Base-by-base conservation (phyloP, 768 basidiomycete genomes). In the Wakefieldia striispora region DNA sequence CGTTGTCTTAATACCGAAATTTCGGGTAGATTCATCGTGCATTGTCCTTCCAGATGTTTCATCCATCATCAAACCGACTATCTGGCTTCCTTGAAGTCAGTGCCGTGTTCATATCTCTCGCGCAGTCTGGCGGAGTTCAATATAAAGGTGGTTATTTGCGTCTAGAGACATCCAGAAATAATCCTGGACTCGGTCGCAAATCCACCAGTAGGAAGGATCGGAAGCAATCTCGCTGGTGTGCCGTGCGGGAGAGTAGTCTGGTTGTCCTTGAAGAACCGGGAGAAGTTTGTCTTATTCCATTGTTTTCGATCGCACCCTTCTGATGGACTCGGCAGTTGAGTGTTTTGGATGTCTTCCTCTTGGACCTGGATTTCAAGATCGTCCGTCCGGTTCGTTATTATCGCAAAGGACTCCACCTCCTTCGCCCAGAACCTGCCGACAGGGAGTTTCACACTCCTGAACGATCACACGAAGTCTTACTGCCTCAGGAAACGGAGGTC, bases 341-440 rank as follows among this genome's bases (percentile, higher is more conserved):
- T n/a, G 72, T 97, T 34, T 91, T 88, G 82, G 95, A 98, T 51
- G 94, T 97, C 12, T 95, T 99, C 70, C 75, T 97, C 35, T 72
- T 98, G 44, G 95, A 98, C 64, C 70, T 80, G 1, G 87, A 93
- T 62, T 98, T 99, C 63, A 75, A 77, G 44, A 92, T 98, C 46
- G 84, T 93, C 61, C 82, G 91, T n/a, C 95, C 95, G 2, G 86
- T 82, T 62, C 79, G 95, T 31, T 88, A 88, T 57, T 93, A 94
- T 62, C 84, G 94, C 14, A 87, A 91, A 59, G 90, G 91, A 5
- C 70, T 97, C 26, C 82, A 83, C 55, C 70, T 94, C 19, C 66
- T 87, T 51, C 79, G 81, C 48, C 66, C 70, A 13, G 65, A 64
- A 36, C 58, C 57, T 12, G 57, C 54, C 36, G 69, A 53, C 47